These are phyloP conservation scores for Pleurozium schreberi DNA, from an alignment of 225 moss, liverwort and hornwort species.

Conservation along the genomic window DNA sequence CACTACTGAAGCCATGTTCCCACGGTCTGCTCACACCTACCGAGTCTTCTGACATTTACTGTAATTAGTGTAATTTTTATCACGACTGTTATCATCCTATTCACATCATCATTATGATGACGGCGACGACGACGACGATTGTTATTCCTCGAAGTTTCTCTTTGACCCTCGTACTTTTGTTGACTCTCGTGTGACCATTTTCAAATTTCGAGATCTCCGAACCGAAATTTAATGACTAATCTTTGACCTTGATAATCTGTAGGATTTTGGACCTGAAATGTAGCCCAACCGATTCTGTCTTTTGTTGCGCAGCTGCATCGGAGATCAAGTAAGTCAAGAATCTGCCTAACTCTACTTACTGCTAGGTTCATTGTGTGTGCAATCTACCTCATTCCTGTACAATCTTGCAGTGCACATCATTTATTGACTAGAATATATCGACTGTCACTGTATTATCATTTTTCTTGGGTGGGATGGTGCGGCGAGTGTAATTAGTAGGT, in stretches of 20 bases:
- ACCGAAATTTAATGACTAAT: neutral
- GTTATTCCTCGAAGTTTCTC: neutral
- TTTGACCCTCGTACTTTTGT: neutral
- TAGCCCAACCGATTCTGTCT: constrained; percentile 78
- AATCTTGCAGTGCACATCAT: neutral
- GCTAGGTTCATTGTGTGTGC: neutral
- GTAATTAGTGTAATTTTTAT: neutral
- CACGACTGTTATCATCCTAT: neutral
- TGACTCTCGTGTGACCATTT: neutral
- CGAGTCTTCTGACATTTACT: neutral
- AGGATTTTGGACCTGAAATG: constrained; percentile 88
- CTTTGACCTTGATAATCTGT: neutral
- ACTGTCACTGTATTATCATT: neutral
- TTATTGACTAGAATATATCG: neutral
- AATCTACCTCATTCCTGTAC: neutral
- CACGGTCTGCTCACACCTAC: constrained; percentile 36
- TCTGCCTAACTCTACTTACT: neutral
- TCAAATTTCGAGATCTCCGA: neutral
- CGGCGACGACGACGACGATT: neutral
- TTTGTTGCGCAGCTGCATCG: constrained; percentile 75
- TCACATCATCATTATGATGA: neutral
- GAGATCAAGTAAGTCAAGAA: constrained; percentile 34
- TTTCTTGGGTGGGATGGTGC: neutral
- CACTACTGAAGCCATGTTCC: constrained; percentile 66
- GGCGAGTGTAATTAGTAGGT: neutral